Evolutionary conservation across 2,329 filamentous ascomycete species (phyloP).

Genomic region (Fusarium sterilihyphosum): DNA sequence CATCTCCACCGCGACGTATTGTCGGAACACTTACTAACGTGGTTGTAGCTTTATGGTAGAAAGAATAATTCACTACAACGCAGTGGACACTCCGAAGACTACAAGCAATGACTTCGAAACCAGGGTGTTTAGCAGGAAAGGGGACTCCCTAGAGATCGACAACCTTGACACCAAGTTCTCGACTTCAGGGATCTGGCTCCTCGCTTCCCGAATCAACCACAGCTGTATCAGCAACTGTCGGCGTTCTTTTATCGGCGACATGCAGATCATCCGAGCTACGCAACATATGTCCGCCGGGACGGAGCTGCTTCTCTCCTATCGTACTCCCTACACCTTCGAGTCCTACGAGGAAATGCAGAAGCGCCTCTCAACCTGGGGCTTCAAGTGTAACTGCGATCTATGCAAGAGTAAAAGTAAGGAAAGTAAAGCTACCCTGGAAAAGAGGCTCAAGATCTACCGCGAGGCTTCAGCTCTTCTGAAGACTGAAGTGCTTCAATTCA

Average conservation of each 20-base stretch:
- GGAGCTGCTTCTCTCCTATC: conserved; percentile 58
- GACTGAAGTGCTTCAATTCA: neutral
- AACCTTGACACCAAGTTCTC: neutral
- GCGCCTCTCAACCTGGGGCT: conserved; percentile 51
- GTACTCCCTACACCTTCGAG: conserved; percentile 40
- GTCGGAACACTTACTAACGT: neutral
- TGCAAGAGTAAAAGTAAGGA: conserved; percentile 47
- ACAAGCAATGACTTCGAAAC: conserved; percentile 19
- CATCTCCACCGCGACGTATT: fast-evolving
- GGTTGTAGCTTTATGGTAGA: conserved; percentile 56
- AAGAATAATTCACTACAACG: conserved; percentile 54
- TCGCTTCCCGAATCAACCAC: conserved; percentile 63
- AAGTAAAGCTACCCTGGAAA: neutral
- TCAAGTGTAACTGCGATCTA: conserved; percentile 53
- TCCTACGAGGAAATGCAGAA: conserved; percentile 41
- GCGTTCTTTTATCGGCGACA: conserved; percentile 64
- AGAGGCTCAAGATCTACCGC: conserved; percentile 19
- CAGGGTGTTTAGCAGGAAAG: neutral
- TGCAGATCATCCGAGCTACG: conserved; percentile 60
- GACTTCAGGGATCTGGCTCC: conserved; percentile 57
- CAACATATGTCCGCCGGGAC: conserved; percentile 53
- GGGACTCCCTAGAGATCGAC: neutral
- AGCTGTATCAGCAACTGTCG: conserved; percentile 58
- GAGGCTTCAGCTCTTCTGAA: conserved; percentile 8
- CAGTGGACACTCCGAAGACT: conserved; percentile 50